Percentiles rank a stretch among this genome's conserved stretches.
Conservation (phyloP, 2,329 filamentous ascomycete species). For the Pyrenophora graminea region DNA sequence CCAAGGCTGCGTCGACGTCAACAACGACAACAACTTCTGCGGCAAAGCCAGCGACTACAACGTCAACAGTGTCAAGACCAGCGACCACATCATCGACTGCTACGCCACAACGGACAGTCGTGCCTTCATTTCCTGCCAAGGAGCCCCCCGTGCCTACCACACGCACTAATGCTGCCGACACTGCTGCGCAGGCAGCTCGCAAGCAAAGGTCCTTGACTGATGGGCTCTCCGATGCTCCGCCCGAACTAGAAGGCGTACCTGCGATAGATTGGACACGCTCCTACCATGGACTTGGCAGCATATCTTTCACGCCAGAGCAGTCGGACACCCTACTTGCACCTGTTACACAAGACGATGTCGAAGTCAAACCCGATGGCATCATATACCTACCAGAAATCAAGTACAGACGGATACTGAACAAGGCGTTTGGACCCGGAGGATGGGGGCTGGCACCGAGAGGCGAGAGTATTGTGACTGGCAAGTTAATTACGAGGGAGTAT, state of each 20-base stretch:
- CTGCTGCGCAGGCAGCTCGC: slow-evolving; percentile 32
- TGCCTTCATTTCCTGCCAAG: slow-evolving; percentile 33
- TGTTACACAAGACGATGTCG: slow-evolving; percentile 74
- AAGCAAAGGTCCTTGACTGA: slow-evolving; percentile 51
- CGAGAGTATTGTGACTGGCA: slow-evolving; percentile 81
- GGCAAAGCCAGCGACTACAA: slow-evolving; percentile 18
- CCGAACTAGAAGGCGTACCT: slow-evolving; percentile 54
- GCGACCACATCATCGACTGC: slow-evolving; percentile 13
- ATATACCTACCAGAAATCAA: slow-evolving; percentile 98
- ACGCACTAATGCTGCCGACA: slow-evolving; percentile 35
- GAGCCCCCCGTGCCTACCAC: slow-evolving; percentile 42
- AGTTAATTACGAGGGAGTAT: slow-evolving; percentile 85
- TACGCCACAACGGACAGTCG: slow-evolving; percentile 33
- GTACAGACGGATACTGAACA: slow-evolving; percentile 87
- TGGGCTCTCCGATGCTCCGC: slow-evolving; percentile 56
- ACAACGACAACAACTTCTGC: slow-evolving; percentile 16
- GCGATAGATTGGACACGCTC: slow-evolving; percentile 82
- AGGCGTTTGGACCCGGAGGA: slow-evolving; percentile 89
- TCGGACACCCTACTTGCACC: slow-evolving; percentile 70
- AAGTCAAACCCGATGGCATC: slow-evolving; percentile 97
- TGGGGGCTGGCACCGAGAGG: slow-evolving; percentile 92
- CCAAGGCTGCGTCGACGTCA: background rate
- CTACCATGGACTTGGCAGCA: slow-evolving; percentile 75
- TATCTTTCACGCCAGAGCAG: slow-evolving; percentile 72
- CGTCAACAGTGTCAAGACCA: slow-evolving; percentile 16